Base-by-base conservation (phyloP, 1,284 basidiomycete genomes). In the Moesziomyces antarcticus region DNA sequence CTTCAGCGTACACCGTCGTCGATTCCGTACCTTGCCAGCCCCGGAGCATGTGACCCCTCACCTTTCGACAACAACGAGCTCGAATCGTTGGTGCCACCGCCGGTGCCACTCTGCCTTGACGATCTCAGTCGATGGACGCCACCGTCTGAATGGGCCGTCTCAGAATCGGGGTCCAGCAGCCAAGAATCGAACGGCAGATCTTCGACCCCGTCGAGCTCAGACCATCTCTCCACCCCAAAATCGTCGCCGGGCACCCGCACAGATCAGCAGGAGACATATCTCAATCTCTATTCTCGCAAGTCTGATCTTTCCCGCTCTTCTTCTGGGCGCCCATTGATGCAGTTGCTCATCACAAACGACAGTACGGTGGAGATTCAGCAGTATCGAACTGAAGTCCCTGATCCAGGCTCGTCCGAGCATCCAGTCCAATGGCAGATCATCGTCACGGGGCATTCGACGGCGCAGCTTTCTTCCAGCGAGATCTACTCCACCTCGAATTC, bases 301-400 rank as follows among this genome's bases (percentile, higher is more conserved):
- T 5, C n/a, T 4, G 11, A 16, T 5, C 47, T 14, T 14, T 14
- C 14, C 9, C 50, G 27, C 0, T 25, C 45, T 37, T 4, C 30
- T 7, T 45, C 56, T 3, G 41, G 41, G 5, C 20, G 11, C 1
- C 14, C 47, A 2, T 43, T 46, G 40, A 51, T 60, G 64, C 22
- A 49, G 30, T 24, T 67, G 0, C 57, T 40, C 9, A 56, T 67
- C 42, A 61, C 53, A 3, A 42, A 30, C 9, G 47, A 47, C 6
- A 67, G 64, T 43, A 67, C 58, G 0, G 64, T 56, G 18, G 58
- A 67, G 45, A 53, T 61, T 18, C 54, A 50, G 16, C 30, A 37
- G 7, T 43, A 40, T 37, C 37, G 35, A 3, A n/a, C 30, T 7
- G 41, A 49, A 3, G 21, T 5, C 0, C 3, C 3, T 2, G 10